Evolutionary conservation across 805 yeast genomes (phyloP).

Genomic region (Teunomyces pallodes): DNA sequence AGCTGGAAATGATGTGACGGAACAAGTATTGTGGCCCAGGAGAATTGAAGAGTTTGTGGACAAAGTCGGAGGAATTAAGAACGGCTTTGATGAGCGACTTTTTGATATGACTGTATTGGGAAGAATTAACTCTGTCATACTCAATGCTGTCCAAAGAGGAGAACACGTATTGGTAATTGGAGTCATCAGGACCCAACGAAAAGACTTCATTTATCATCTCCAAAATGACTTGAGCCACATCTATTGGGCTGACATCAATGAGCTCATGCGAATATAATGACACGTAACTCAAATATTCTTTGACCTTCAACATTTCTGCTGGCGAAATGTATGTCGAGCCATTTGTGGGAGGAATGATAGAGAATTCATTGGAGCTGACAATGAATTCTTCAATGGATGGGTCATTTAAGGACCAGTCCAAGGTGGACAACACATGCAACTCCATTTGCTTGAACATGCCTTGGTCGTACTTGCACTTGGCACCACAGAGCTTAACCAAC

Average conservation of each 20-base stretch:
- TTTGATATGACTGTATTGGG: conserved; percentile 18
- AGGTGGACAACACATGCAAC: conserved; percentile 63
- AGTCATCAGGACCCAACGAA: conserved; percentile 7
- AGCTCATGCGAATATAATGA: conserved; percentile 48
- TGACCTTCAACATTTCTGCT: conserved; percentile 43
- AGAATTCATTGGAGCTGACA: conserved; percentile 29
- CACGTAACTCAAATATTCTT: conserved; percentile 49
- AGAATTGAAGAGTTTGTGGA: conserved; percentile 24
- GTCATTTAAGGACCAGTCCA: conserved; percentile 70
- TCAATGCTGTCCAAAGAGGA: background rate
- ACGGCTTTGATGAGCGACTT: conserved; percentile 26
- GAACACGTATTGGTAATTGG: conserved; percentile 8
- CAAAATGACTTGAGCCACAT: conserved; percentile 29
- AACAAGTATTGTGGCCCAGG: conserved; percentile 30
- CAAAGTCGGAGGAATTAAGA: conserved; percentile 25
- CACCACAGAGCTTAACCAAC: conserved; percentile 69
- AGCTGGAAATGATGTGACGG: conserved; percentile 7
- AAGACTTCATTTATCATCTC: conserved; percentile 20
- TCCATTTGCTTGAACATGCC: conserved; percentile 67
- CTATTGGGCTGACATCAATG: conserved; percentile 29
- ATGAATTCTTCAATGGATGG: conserved; percentile 48
- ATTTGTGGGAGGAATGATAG: conserved; percentile 4
- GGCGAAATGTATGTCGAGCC: conserved; percentile 1
- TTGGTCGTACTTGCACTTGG: conserved; percentile 48
- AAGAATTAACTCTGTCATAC: background rate